A percentile compares a stretch with the other conserved stretches of the same genome.
Evolutionary conservation across 2,329 filamentous ascomycete species (phyloP).

Genomic region (Podosphaera aphanis): DNA sequence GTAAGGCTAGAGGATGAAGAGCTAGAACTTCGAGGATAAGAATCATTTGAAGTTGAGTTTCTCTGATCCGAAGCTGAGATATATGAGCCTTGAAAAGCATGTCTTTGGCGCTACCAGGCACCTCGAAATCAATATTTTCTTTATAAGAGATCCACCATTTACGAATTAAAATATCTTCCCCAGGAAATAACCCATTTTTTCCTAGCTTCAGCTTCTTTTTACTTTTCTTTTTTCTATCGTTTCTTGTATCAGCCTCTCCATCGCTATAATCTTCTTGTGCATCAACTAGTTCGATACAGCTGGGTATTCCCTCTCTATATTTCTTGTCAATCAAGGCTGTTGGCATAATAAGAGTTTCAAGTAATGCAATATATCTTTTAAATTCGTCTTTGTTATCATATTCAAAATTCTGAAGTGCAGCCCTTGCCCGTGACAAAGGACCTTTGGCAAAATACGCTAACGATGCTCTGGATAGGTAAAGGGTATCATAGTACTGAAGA

Average conservation of each 20-base stretch:
- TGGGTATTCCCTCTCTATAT: conserved; percentile 46
- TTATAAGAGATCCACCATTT: conserved; percentile 44
- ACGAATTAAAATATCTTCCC: conserved; percentile 39
- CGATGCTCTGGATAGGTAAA: conserved; percentile 45
- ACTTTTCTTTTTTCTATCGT: conserved; percentile 23
- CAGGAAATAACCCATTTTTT: conserved; percentile 43
- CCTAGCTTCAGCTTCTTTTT: conserved; percentile 42
- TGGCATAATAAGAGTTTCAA: conserved; percentile 44
- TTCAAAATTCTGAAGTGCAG: conserved; percentile 37
- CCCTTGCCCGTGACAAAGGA: conserved; percentile 50
- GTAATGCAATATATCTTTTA: conserved; percentile 39
- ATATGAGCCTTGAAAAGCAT: conserved; percentile 34
- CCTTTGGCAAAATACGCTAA: conserved; percentile 70
- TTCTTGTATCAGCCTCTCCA: conserved; percentile 24
- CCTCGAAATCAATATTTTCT: conserved; percentile 22
- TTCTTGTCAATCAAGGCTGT: conserved; percentile 54
- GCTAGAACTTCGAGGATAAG: conserved; percentile 55
- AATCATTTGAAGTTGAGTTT: conserved; percentile 63
- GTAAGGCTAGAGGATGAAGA: conserved; percentile 30
- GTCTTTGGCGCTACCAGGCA: conserved; percentile 22
- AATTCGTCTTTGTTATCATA: conserved; percentile 36
- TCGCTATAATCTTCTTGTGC: conserved; percentile 23
- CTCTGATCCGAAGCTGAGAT: conserved; percentile 44
- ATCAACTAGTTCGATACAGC: conserved; percentile 31
- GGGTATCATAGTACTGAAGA: conserved; percentile 31